Percentiles rank a stretch among this genome's conserved stretches.
phyloP scores from a whole-genome alignment of 768 basidiomycete species.

The Tulasnella sp. region DNA sequence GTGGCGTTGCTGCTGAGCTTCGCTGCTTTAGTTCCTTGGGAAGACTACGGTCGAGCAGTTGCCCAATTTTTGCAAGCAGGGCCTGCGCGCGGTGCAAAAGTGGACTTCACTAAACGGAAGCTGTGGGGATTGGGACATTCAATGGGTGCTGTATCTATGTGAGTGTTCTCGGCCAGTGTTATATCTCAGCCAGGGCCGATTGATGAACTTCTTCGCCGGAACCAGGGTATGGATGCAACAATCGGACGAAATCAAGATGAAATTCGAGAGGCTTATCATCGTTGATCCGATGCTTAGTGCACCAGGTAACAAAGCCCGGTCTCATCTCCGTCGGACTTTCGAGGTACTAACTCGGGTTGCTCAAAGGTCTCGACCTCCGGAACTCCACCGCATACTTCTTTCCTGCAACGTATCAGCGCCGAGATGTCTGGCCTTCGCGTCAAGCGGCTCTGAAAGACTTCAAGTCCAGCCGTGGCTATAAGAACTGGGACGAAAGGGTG shows the following conservation, averaged over 20 bases:
- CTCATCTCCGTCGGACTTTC: not conserved
- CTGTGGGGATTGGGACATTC: constrained; percentile 16
- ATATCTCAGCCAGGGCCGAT: not conserved
- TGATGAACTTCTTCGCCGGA: not conserved
- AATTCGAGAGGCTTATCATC: constrained; percentile 2
- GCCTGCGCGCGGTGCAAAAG: not conserved
- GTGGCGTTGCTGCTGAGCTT: not conserved
- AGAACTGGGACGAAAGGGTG: constrained; percentile 10
- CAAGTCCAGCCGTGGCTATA: constrained; percentile 7
- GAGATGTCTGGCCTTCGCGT: constrained; percentile 17
- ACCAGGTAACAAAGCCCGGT: not conserved
- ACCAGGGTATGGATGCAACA: constrained; percentile 7
- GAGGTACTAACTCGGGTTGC: not conserved
- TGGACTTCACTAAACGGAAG: constrained; percentile 16
- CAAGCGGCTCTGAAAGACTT: constrained; percentile 12
- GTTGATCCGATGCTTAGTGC: constrained; percentile 14
- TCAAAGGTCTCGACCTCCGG: not conserved
- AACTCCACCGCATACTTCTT: not conserved
- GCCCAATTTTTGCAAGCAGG: constrained; percentile 7
- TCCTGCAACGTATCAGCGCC: constrained; percentile 5
- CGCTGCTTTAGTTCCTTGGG: constrained; percentile 10
- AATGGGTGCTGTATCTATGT: constrained; percentile 15
- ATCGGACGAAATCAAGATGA: not conserved
- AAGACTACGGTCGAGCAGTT: constrained; percentile 15
- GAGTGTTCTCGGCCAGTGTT: not conserved